Evolutionary conservation across 2,329 filamentous ascomycete species (phyloP).

Genomic region (Aspergillus transmontanensis): DNA sequence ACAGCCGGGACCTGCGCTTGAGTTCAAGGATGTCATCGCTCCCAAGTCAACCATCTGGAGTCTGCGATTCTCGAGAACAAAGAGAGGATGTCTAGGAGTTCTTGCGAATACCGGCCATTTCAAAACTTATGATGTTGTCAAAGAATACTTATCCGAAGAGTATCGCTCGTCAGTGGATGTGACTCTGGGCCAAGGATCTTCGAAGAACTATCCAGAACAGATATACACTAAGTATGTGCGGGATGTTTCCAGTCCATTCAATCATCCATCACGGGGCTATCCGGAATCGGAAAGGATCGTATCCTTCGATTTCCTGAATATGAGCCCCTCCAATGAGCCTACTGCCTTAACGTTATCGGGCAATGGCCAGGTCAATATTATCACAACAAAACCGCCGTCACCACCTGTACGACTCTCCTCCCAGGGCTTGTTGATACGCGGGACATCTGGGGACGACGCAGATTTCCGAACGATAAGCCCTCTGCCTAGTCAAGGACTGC

Average conservation of each 20-base stretch:
- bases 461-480: slow-evolving; percentile 38
- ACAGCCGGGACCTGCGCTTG: slow-evolving; percentile 56
- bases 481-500: slow-evolving; percentile 27
- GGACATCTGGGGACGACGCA: slow-evolving; percentile 27
- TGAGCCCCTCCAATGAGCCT: slow-evolving; percentile 50
- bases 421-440: slow-evolving; percentile 37
- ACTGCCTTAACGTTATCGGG: slow-evolving; percentile 56
- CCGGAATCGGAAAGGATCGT: slow-evolving; percentile 55
- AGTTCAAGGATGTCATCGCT: slow-evolving; percentile 58
- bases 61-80: slow-evolving; percentile 61
- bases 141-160: slow-evolving; percentile 50
- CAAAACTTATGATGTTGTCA: slow-evolving; percentile 58
- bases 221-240: slow-evolving; percentile 51
- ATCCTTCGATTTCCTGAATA: slow-evolving; percentile 63
- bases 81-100: slow-evolving; percentile 60
- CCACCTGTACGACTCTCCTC: slow-evolving; percentile 43
- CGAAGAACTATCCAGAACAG: slow-evolving; percentile 44
- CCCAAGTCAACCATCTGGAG: slow-evolving; percentile 61
- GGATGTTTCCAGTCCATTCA: slow-evolving; percentile 48
- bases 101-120: slow-evolving; percentile 63
- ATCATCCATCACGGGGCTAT: slow-evolving; percentile 46
- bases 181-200: slow-evolving; percentile 43
- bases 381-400: slow-evolving; percentile 49
- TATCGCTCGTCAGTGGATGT: slow-evolving; percentile 42
- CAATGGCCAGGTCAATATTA: slow-evolving; percentile 53